Conservation (phyloP, 2,329 filamentous ascomycete genomes). For the Volutella citrinella region DNA sequence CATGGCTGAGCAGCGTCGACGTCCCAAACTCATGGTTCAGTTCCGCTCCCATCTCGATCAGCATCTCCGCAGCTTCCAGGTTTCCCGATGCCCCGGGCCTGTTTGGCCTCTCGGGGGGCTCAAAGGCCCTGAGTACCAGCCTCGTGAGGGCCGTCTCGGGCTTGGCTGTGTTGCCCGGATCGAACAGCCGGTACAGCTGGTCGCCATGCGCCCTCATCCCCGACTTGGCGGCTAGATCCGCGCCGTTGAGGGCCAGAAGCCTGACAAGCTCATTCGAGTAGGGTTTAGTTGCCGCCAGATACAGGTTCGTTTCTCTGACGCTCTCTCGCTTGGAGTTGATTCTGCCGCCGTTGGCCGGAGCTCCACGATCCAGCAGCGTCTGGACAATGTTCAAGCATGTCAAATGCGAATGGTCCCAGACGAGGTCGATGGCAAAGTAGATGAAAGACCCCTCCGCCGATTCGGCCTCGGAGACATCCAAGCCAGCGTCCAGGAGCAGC, state of each 20-base stretch:
- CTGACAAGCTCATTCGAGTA: not conserved
- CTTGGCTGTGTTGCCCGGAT: too few relatives aligned
- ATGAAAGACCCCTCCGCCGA: conserved; percentile 2
- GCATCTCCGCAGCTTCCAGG: too few relatives aligned
- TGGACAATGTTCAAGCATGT: conserved; percentile 1
- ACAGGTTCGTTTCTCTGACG: conserved; percentile 1
- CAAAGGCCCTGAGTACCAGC: too few relatives aligned
- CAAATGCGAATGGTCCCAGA: not conserved
- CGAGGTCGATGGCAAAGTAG: conserved; percentile 3
- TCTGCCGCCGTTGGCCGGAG: conserved; percentile 1
- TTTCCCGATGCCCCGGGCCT: too few relatives aligned
- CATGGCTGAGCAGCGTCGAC: too few relatives aligned
- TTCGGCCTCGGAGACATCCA: conserved; percentile 1
- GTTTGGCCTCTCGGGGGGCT: too few relatives aligned
- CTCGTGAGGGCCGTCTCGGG: too few relatives aligned
- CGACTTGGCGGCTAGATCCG: conserved; percentile 2
- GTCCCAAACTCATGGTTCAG: too few relatives aligned
- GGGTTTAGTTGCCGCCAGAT: not conserved
- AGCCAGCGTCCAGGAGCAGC: conserved; percentile 8
- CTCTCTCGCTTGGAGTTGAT: too few relatives aligned
- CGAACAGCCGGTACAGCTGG: too few relatives aligned
- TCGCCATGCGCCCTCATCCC: too few relatives aligned
- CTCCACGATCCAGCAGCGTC: conserved; percentile 1
- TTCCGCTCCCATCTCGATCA: too few relatives aligned
- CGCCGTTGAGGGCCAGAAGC: conserved; percentile 1